A percentile compares a stretch with the other conserved stretches of the same genome.
Conservation (phyloP, 306 rosid species). For the Potentilla sterilis region DNA sequence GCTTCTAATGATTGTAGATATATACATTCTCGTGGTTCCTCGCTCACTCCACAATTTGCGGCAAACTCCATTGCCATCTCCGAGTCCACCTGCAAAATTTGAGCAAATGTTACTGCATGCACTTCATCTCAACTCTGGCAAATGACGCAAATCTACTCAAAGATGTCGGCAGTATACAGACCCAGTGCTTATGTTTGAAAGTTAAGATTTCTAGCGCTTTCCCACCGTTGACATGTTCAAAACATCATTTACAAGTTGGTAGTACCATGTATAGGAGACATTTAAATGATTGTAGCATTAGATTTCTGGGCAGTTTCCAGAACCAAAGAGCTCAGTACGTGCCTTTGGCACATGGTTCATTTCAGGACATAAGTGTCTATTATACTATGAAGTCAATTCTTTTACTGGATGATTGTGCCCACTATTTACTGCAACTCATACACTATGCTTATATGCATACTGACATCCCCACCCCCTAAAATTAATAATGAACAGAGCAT, state of each 20-base stretch:
- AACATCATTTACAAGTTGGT: not conserved
- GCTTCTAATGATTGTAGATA: slow-evolving; percentile 63
- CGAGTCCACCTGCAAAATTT: slow-evolving; percentile 72
- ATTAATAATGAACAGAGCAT: not conserved
- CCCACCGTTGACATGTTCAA: not conserved
- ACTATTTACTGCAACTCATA: not conserved
- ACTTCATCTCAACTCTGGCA: not conserved
- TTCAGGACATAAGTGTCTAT: not conserved
- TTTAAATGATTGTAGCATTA: not conserved
- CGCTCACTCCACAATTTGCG: slow-evolving; percentile 88
- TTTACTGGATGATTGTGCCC: not conserved
- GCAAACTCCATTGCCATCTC: slow-evolving; percentile 98
- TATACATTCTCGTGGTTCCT: slow-evolving; percentile 73
- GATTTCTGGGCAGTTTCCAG: not conserved
- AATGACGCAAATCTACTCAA: not conserved
- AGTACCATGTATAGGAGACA: not conserved
- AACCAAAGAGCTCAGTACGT: not conserved
- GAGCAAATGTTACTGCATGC: not conserved
- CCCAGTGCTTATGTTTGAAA: not conserved
- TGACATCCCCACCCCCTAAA: not conserved
- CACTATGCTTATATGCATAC: not conserved
- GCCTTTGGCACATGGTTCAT: not conserved
- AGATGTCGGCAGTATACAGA: not conserved
- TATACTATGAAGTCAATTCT: not conserved
- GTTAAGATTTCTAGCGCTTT: not conserved